These are phyloP conservation scores for Parsonsia alboflavescens DNA, from an alignment of 257 asterid species.

Conservation along the genomic window DNA sequence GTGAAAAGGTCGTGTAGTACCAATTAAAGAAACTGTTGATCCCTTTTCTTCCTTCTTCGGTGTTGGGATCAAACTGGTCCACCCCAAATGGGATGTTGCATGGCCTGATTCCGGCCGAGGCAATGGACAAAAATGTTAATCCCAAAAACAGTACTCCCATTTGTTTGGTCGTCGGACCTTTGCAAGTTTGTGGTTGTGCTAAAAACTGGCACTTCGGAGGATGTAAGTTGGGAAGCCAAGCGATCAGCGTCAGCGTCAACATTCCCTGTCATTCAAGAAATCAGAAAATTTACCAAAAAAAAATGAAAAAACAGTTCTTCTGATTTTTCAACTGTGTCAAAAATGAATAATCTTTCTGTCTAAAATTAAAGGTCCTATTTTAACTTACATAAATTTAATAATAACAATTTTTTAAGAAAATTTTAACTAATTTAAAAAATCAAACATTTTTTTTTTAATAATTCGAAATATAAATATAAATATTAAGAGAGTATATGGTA, in stretches of 20 bases:
- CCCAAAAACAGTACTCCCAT: conserved; percentile 42
- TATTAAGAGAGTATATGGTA: no score
- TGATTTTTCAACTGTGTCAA: no score
- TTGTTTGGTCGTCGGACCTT: conserved; percentile 49
- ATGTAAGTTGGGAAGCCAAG: conserved; percentile 58
- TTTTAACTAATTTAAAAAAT: no score
- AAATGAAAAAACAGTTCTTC: no score
- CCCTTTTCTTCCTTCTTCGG: conserved; percentile 62
- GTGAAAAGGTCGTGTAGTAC: conserved; percentile 75
- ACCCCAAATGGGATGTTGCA: conserved; percentile 94
- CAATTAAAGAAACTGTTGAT: conserved; percentile 84
- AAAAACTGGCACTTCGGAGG: conserved; percentile 52
- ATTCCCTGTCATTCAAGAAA: conserved; percentile 56
- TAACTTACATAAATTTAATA: no score
- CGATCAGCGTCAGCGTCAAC: conserved; percentile 59
- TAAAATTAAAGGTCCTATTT: no score
- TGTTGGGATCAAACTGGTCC: conserved; percentile 68
- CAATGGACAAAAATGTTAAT: conserved; percentile 49
- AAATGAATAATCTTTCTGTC: no score
- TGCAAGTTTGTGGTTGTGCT: conserved; percentile 28
- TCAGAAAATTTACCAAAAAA: background rate
- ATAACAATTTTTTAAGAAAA: no score
- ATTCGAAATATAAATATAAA: no score
- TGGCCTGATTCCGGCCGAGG: conserved; percentile 82
- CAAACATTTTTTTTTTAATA: no score